Conservation (phyloP, 495 filamentous ascomycete species). For the Aspergillus bertholletiae region DNA sequence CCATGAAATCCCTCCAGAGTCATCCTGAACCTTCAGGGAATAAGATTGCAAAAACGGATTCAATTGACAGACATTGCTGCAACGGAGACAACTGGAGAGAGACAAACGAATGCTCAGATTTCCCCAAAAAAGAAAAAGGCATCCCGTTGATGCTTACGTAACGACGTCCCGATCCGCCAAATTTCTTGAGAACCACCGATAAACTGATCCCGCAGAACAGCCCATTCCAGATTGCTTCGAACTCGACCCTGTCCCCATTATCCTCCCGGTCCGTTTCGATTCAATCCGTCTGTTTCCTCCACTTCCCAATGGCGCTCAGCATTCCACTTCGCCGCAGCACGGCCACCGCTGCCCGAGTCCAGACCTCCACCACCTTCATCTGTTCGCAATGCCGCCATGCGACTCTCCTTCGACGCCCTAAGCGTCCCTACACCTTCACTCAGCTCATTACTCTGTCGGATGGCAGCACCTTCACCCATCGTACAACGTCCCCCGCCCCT, state of each 20-base stretch:
- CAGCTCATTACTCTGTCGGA: constrained; percentile 94
- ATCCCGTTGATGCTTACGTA: constrained; percentile 9
- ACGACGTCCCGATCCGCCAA: constrained; percentile 6
- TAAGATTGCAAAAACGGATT: constrained; percentile 2
- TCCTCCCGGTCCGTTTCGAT: not conserved
- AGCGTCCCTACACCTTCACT: constrained; percentile 92
- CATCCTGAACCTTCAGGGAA: constrained; percentile 12
- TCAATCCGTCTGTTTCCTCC: not conserved
- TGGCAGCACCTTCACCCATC: constrained; percentile 79
- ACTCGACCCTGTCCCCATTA: not conserved
- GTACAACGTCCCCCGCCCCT: constrained; percentile 80
- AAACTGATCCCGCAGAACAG: not conserved
- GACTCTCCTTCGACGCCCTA: constrained; percentile 80
- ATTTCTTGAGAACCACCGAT: constrained; percentile 10
- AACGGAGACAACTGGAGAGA: not conserved
- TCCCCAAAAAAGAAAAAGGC: not conserved
- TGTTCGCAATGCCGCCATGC: constrained; percentile 67
- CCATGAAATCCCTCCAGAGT: constrained; percentile 4
- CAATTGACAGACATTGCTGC: constrained; percentile 6
- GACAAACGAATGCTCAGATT: not conserved
- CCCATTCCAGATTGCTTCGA: not conserved
- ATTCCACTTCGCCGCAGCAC: constrained; percentile 42
- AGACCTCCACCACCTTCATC: constrained; percentile 38
- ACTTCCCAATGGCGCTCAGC: constrained; percentile 33
- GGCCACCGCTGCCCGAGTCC: constrained; percentile 26